phyloP scores from a whole-genome alignment of 2,329 filamentous ascomycete species.

The Colletotrichum coccodes region DNA sequence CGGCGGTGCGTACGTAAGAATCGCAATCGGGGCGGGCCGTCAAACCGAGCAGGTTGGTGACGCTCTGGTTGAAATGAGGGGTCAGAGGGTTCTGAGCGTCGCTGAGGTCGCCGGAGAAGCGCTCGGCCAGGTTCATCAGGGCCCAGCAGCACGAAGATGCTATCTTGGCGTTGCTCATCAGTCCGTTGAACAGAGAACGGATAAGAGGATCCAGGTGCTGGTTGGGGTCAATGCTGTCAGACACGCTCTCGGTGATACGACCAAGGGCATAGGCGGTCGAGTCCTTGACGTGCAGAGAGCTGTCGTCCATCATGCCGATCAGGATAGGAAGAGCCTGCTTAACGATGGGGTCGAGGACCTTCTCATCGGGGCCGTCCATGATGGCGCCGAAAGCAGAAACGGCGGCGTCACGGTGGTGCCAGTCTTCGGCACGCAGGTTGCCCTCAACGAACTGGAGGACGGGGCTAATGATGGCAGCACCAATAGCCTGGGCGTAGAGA shows the following conservation, averaged over 20 bases:
- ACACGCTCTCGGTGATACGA: conserved; percentile 93
- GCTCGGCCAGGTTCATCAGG: conserved; percentile 96
- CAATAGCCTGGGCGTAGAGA: conserved; percentile 93
- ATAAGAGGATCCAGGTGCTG: conserved; percentile 88
- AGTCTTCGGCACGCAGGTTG: conserved; percentile 90
- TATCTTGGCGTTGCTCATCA: conserved; percentile 95
- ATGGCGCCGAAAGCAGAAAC: conserved; percentile 98
- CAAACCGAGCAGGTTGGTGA: conserved; percentile 84
- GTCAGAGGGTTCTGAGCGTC: conserved; percentile 84
- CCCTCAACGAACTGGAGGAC: conserved; percentile 92
- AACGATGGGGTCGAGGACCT: conserved; percentile 90
- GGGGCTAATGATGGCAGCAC: conserved; percentile 82
- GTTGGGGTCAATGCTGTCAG: conserved; percentile 87
- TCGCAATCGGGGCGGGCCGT: conserved; percentile 87
- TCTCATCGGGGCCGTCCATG: conserved; percentile 97
- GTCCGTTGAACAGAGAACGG: conserved; percentile 86
- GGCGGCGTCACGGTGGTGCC: conserved; percentile 93
- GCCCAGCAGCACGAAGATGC: conserved; percentile 99
- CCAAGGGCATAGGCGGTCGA: conserved; percentile 96
- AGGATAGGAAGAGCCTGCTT: conserved; percentile 94
- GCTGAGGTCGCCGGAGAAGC: conserved; percentile 88
- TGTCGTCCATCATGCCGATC: conserved; percentile 92
- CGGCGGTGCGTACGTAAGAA: conserved; percentile 89
- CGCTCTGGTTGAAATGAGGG: conserved; percentile 91
- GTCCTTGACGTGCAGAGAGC: conserved; percentile 89